These are phyloP conservation scores for Polychytrium aggregatum DNA, from an alignment of 192 early-diverging fungal species.

Conservation along the genomic window DNA sequence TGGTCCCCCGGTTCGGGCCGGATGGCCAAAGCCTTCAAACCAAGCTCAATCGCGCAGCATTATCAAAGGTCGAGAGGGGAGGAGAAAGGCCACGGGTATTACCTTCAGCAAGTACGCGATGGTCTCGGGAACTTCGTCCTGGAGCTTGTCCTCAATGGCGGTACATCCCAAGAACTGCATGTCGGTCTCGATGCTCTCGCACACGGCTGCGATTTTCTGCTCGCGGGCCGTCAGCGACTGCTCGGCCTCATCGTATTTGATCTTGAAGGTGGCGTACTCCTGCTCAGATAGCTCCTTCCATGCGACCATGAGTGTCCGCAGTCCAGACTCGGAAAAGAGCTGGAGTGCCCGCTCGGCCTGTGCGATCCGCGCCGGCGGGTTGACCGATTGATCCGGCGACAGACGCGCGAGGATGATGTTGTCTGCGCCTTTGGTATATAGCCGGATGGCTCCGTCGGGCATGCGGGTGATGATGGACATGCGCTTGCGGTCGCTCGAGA, in stretches of 20 bases:
- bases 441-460: conserved; percentile 52
- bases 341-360: conserved; percentile 19
- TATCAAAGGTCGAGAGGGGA: no score
- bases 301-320: conserved; percentile 74
- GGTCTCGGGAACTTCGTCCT: conserved; percentile 48
- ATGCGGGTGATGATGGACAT: conserved; percentile 72
- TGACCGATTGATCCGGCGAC: conserved; percentile 5
- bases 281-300: conserved; percentile 49
- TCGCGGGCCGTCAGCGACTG: conserved; percentile 53
- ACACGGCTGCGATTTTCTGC: conserved; percentile 22
- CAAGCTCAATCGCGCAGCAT: no score
- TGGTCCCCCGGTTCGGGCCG: no score
- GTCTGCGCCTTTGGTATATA: conserved; percentile 88
- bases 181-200: conserved; percentile 33
- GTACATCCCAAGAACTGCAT: conserved; percentile 38
- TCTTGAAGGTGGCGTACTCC: conserved; percentile 58
- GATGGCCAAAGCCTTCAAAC: no score
- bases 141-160: conserved; percentile 51
- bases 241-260: conserved; percentile 57
- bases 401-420: conserved; percentile 71
- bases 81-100: no score
- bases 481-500: conserved; percentile 76
- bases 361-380: conserved; percentile 9
- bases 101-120: conserved; percentile 43
- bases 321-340: conserved; percentile 43